Evolutionary conservation across 805 yeast genomes (phyloP), one percentile per base, ranked within the genome.

Genomic region (Teunomyces tritomae): DNA sequence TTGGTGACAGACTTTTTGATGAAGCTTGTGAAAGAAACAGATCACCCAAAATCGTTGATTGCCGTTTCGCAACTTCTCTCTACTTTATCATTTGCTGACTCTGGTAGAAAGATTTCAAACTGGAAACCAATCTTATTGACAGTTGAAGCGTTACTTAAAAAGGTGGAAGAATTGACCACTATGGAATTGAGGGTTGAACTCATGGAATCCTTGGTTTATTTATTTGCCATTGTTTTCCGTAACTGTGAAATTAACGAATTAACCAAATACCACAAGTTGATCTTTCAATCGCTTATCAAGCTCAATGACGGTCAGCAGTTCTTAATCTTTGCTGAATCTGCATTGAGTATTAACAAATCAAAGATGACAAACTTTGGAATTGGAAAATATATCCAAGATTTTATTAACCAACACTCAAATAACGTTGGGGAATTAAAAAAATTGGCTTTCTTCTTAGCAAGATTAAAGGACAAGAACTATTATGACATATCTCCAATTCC

Each of bases 1-100:
- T 49, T 70, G 4, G 57, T 65, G 16, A 55, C 58, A 28, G 53
- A 57, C 11, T 53, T 57, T 42, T 55, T 67, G 44, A 44, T 41
- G 13, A 43, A 50, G 2, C 48, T 53, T 8, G 47, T 62, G 36
- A 44, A 50, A 9, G 44, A 43, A 11, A 35, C 14, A 2, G 28
- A 28, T 2, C 20, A 33, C 17, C 35, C 44, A n/a, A 33, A 46
- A 13, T 30, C 50, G 5, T 48, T 50, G 27, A 48, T 49, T 27
- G 45, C 57, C 14, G 58, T 71, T 4, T 47, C 68, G 3, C 77
- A 74, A 52, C 46, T 83, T 2, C 54, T 83, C 35, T 61, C 76
- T 0, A 63, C 84, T 0, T 59, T 85, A 43, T 61, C 76, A 0
- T 87, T 84, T 63, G 82, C 87, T 2, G 91, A 85, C 50, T 81